These are phyloP conservation scores for Geosmithia flava DNA, from an alignment of 2,329 filamentous ascomycete species.

Conservation along the genomic window DNA sequence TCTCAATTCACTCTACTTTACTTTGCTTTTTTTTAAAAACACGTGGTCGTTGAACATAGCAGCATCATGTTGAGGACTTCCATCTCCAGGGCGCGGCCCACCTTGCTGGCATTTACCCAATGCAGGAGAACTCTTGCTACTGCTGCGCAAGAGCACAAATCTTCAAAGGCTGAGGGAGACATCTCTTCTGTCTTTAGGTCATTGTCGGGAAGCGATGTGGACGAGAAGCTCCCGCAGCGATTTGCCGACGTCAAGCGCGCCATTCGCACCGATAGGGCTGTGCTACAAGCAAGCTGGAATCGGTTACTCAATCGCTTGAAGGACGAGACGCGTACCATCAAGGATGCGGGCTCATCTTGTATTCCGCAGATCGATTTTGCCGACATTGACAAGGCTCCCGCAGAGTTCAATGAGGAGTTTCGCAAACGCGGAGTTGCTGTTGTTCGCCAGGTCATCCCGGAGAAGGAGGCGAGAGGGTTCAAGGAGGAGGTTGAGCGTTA, in stretches of 20 bases:
- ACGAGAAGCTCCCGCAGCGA: constrained; percentile 32
- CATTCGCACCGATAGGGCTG: constrained; percentile 36
- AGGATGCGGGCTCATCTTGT: constrained; percentile 27
- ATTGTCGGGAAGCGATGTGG: constrained; percentile 32
- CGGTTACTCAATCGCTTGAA: constrained; percentile 30
- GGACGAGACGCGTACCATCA: constrained; percentile 34
- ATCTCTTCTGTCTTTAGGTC: constrained; percentile 52
- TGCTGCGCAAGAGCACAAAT: background rate
- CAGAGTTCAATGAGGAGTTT: constrained; percentile 22
- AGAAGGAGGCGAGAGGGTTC: constrained; percentile 48
- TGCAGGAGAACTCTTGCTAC: background rate
- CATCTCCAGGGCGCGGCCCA: background rate
- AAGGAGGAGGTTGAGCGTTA: constrained; percentile 56
- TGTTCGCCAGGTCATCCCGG: constrained; percentile 52
- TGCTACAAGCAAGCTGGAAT: constrained; percentile 34
- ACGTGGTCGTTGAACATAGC: background rate
- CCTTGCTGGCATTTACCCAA: background rate
- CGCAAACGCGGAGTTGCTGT: constrained; percentile 36
- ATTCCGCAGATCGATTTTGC: constrained; percentile 40
- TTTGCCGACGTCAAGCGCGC: constrained; percentile 44
- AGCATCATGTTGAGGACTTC: background rate
- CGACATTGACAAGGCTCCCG: constrained; percentile 25
- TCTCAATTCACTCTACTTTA: background rate
- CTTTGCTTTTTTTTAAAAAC: background rate
- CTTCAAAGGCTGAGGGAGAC: constrained; percentile 35